Evolutionary conservation across 2,329 filamentous ascomycete species (phyloP), one percentile per base, ranked within the genome.

Genomic region (Aspergillus eucalypticola): DNA sequence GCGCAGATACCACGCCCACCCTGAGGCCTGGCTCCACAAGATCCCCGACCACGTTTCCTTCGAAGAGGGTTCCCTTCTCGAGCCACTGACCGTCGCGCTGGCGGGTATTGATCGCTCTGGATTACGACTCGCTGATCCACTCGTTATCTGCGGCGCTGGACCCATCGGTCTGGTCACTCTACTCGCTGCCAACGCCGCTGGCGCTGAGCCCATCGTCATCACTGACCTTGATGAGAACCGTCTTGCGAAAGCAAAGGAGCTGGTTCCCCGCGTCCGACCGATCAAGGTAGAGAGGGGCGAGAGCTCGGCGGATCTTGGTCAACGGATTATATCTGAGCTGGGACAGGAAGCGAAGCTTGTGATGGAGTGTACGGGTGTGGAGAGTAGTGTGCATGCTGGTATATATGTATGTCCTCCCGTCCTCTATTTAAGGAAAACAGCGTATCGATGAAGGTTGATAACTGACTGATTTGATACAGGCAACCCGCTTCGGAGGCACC

Each of bases 91-190:
- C 7, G 65, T 67, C 5, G 64, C 62, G 1, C n/a, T 67, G 6
- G 63, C 61, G 2, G 64, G 61, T 5, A 63, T 66, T 39, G 64
- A 67, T 21, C 54, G 63, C 15, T 64, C 64, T 3, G 64, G 62
- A 1, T 42, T 67, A 1, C 61, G 62, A 3, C 59, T 66, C 3
- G 64, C 60, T 1, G 64, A 67, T 19, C 62, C 64, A 3, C 25
- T 67, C 5, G 62, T 64, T 17, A 64, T 67, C 25, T 67, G 64
- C 11, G 64, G 65, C 8, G 62, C 64, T 11, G 64, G 64, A 0
- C 64, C 65, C 3, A 67, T 67, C 29, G 65, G 62, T 3, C 64
- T 67, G 4, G 64, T 67, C 13, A 66, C 64, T 1, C 29, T 67
- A n/a, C 35, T 67, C 13, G 63, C 65, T 2, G 61, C 65, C 0